Percentiles rank a stretch among this genome's conserved stretches.
Evolutionary conservation across 177 flowering plant genomes (phyloP).

Genomic region (Vitis hybrid): DNA sequence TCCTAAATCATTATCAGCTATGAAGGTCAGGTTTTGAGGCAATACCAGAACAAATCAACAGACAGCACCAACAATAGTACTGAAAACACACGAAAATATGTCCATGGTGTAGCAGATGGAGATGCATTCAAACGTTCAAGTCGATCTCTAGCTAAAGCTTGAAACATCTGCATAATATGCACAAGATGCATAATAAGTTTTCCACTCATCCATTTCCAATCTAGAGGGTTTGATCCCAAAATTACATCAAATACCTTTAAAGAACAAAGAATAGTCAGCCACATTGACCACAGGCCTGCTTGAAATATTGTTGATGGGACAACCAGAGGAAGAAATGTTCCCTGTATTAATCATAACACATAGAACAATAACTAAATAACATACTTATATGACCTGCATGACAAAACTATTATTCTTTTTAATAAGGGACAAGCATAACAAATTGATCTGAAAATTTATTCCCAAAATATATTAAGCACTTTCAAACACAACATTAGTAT

Average conservation of each 20-base stretch:
- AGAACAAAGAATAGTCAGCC: constrained; percentile 81
- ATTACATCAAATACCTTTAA: constrained; percentile 61
- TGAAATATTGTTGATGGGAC: constrained; percentile 77
- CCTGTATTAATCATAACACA: constrained; percentile 38
- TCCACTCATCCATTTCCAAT: neutral
- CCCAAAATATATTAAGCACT: too few relatives aligned
- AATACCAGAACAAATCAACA: constrained; percentile 73
- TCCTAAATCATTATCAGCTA: neutral
- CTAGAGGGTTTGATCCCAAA: neutral
- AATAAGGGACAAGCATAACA: too few relatives aligned
- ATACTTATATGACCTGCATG: too few relatives aligned
- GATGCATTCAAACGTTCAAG: constrained; percentile 94
- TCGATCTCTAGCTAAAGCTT: constrained; percentile 91
- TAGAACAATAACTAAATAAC: too few relatives aligned
- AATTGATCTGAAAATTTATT: too few relatives aligned
- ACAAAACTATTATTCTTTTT: too few relatives aligned
- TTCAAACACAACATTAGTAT: too few relatives aligned
- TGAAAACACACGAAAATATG: constrained; percentile 89
- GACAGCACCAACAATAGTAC: constrained; percentile 65
- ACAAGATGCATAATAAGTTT: constrained; percentile 5
- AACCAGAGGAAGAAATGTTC: constrained; percentile 89
- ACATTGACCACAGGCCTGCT: constrained; percentile 74
- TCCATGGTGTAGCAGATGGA: constrained; percentile 88
- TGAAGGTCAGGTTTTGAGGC: neutral
- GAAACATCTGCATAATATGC: constrained; percentile 72